Evolutionary conservation across 441 rosid genomes (phyloP), one percentile per base, ranked within the genome.

Genomic region (Adansonia rubrostipa): DNA sequence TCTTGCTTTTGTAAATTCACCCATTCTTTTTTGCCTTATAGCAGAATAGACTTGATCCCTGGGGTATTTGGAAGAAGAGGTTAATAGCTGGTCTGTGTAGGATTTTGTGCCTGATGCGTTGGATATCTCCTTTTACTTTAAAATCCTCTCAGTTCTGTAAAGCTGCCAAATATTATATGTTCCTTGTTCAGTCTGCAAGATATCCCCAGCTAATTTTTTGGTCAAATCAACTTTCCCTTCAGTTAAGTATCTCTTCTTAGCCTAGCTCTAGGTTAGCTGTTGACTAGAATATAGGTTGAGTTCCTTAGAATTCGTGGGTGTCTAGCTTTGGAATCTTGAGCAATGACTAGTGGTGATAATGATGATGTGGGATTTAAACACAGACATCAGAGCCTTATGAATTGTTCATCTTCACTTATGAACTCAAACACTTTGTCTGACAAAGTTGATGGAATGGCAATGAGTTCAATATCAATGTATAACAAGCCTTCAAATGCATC

Each of bases 61-160:
- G 68, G 78, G 84, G 86, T 78, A 83, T 81, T 78, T 67, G 68
- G 87, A 85, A 79, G 84, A 80, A 79, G 81, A 78, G 82, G 77
- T 81, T 77, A 83, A 78, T 87, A 81, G 82, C 86, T 86, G 86
- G 81, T 86, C 80, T 82, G 83, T 79, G 73, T 63, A 76, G 85
- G 97, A 91, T 94, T 85, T 88, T 92, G 87, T 90, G 88, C 93
- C 89, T 86, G 72, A 68, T 84, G 75, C 83, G 86, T 84, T 88
- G 82, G 84, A 84, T 87, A 87, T 83, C 74, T 73, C 70, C 85
- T 79, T 81, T 84, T 83, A 57, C 87, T 89, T 89, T 85, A 83
- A 78, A 83, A 84, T 76, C 85, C 71, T 75, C 82, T 78, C 81
- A 78, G 78, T 84, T 79, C 88, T 83, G 82, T 91, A 89, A 89